Evolutionary conservation across 495 filamentous ascomycete species (phyloP), one percentile per base, ranked within the genome.

Genomic region (Neurospora pannonica): DNA sequence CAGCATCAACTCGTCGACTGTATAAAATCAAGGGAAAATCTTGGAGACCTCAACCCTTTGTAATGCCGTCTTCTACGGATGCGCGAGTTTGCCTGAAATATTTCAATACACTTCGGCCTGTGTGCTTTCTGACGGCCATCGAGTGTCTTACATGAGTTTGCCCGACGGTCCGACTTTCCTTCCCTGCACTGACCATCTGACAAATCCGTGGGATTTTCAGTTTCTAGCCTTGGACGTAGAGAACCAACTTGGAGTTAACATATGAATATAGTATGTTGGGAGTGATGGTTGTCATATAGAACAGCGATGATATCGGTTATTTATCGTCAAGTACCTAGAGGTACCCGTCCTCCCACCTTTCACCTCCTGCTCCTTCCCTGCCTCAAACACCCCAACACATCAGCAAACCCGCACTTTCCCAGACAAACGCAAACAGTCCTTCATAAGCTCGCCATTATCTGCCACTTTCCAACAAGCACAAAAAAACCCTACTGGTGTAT

Each of bases 71-170:
- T 40, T 40, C 3, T 5, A 0, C 5, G 6, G 1, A 0, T 40
- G 0, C 38, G 1, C 4, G 7, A 19, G 0, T 5, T 17, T 7
- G 2, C 7, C 5, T 42, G 5, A 19, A 15, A 9, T 4, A 0
- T 1, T 43, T 10, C 0, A n/a, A 10, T 0, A 0, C 42, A 0
- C 9, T 43, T n/a, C 0, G 42, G 6, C 1, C 19, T n/a, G 42
- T 43, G 17, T 9, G 7, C 19, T 43, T n/a, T 43, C 3, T 9
- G 7, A 43, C 19, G n/a, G 7, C 4, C 8, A 0, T n/a, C 42
- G 42, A 48, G 43, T 48, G 43, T 48, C 43, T 21, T 19, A 10
- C 43, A 21, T 46, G 43, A 46, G n/a, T 46, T 46, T 4, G 0
- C 6, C 19, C 19, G 21, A 4, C 19, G 8, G 43, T 21, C 40